Evolutionary conservation across 345 rosid genomes (phyloP).

Genomic region (Citrus reticulata): DNA sequence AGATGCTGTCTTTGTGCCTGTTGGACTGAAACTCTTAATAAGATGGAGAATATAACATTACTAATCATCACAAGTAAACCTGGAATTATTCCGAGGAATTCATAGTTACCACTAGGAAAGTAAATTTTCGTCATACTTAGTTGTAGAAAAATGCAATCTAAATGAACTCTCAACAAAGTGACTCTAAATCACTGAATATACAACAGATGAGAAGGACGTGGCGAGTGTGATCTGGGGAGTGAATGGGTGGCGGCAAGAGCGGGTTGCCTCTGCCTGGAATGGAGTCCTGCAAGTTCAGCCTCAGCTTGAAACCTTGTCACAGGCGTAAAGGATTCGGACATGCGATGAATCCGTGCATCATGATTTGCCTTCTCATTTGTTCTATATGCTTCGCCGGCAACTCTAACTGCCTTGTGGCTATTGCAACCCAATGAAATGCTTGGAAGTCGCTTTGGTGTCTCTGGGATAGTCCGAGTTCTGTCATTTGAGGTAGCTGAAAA

Average conservation of each 20-base stretch:
- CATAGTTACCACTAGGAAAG: neutral
- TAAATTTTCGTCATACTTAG: neutral
- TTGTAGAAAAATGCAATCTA: neutral
- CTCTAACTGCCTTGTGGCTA: constrained; percentile 59
- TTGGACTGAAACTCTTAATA: neutral
- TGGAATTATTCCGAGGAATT: neutral
- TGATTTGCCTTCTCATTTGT: constrained; percentile 29
- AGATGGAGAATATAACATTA: neutral
- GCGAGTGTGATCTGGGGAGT: constrained; percentile 31
- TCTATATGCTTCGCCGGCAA: constrained; percentile 53
- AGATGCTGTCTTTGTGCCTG: no score
- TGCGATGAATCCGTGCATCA: constrained; percentile 16
- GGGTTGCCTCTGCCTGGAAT: constrained; percentile 24
- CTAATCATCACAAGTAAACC: neutral
- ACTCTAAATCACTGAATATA: constrained; percentile 30
- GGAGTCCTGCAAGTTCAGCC: constrained; percentile 32
- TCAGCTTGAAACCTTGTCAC: constrained; percentile 44
- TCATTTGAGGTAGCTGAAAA: constrained; percentile 21
- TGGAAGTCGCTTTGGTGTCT: constrained; percentile 31
- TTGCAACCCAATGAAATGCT: constrained; percentile 62
- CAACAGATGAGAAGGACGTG: constrained; percentile 29
- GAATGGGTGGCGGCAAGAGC: constrained; percentile 27
- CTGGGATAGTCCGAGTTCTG: constrained; percentile 18
- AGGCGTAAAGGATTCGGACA: constrained; percentile 24
- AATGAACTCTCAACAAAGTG: neutral